Evolutionary conservation across 352 stramenopile species (phyloP), one percentile per base, ranked within the genome.

Genomic region (Phytophthora niederhauseri): DNA sequence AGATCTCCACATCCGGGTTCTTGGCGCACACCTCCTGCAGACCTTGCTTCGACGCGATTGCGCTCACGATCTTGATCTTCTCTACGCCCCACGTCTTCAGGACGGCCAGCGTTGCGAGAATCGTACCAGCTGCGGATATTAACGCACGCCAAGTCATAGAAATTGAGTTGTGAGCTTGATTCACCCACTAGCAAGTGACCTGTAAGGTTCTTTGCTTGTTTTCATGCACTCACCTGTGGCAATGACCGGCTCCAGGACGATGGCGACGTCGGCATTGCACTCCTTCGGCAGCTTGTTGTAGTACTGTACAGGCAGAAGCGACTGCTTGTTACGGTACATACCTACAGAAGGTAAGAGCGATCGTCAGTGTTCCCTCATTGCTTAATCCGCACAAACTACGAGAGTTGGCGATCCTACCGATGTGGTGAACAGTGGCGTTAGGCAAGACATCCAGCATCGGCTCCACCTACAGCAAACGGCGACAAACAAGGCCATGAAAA

Each of bases 231-330:
- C 69, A 94, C 89, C 89, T 20, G 96, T 99, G 11, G 95, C 95
- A 74, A 99, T 99, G 51, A 99, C 85, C 17, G 97, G 97, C 80
- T 99, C 98, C 31, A 99, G 76, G 24, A 99, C 83, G 65, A 99
- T 98, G 8, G 98, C 97, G 36, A 97, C 89, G 59, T 98, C 92
- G 15, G 85, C 77, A 41, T 92, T 84, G 77, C 95, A 98, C 67
- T 97, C 84, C 61, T 98, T 98, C 2, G 98, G 98, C 3, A 99
- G 81, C 67, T 98, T 97, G 88, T 99, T 99, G 84, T 99, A 99
- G 85, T 99, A 99, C 70, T 99, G 94, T n/a, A 99, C 95, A 3
- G 97, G 97, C 28, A 98, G 68, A 8, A 98, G 78, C 49, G 85
- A 94, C 51, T 94, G 82, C 61, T 98, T 97, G 76, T 94, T 92